Conservation (phyloP, 1,139 yeast genomes). For the Diutina scorzettiae region DNA sequence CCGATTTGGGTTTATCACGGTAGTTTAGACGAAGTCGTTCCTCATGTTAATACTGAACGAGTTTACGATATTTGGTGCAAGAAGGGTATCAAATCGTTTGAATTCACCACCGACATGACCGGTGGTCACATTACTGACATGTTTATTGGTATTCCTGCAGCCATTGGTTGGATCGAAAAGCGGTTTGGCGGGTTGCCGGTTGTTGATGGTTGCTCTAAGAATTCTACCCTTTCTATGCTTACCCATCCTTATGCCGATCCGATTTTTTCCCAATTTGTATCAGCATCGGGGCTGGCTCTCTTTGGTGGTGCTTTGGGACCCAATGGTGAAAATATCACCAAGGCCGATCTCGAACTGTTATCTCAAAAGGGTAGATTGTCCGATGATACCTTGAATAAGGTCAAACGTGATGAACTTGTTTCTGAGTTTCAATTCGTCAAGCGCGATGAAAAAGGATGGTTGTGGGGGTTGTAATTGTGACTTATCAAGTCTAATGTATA, state of each 20-base stretch:
- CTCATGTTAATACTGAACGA: slow-evolving; percentile 8
- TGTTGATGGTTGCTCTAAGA: background rate
- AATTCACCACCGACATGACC: slow-evolving; percentile 14
- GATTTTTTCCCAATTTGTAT: background rate
- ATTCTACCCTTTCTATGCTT: background rate
- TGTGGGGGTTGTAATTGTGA: background rate
- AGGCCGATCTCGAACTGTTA: background rate
- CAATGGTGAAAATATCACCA: background rate
- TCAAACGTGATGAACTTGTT: background rate
- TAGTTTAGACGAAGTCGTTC: slow-evolving; percentile 9
- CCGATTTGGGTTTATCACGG: slow-evolving; percentile 11
- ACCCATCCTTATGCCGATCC: background rate
- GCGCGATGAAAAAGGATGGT: background rate
- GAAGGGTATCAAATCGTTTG: slow-evolving; percentile 9
- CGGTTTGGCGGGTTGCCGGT: slow-evolving; percentile 9
- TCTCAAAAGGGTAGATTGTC: background rate
- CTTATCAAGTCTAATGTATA: no score
- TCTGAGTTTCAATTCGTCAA: background rate
- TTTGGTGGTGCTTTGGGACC: slow-evolving; percentile 4
- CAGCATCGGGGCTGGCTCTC: background rate
- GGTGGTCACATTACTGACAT: slow-evolving; percentile 19
- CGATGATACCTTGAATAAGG: background rate
- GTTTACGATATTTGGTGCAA: slow-evolving; percentile 8
- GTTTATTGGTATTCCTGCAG: slow-evolving; percentile 20
- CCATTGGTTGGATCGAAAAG: slow-evolving; percentile 16